These are phyloP conservation scores for Cladosporium cucumerinum DNA, from an alignment of 2,329 filamentous ascomycete genomes.

Conservation along the genomic window DNA sequence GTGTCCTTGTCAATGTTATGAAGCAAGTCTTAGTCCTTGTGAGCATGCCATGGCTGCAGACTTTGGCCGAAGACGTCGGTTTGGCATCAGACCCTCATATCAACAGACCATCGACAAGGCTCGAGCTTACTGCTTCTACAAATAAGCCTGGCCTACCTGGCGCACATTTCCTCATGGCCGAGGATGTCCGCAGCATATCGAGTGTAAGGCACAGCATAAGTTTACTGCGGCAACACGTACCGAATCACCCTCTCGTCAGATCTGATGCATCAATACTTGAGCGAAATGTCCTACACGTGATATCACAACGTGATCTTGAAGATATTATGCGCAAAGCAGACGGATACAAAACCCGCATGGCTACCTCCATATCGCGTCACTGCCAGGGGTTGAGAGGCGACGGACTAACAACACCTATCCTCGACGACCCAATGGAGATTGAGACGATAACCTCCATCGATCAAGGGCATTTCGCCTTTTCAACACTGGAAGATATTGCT, in stretches of 20 bases:
- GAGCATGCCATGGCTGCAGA: slow-evolving; percentile 29
- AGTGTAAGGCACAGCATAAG: slow-evolving; percentile 64
- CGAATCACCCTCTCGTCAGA: slow-evolving; percentile 52
- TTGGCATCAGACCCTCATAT: background rate
- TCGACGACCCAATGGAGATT: background rate
- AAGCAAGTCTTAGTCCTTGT: slow-evolving; percentile 24
- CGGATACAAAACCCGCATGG: background rate
- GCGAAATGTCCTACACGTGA: background rate
- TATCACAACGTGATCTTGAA: background rate
- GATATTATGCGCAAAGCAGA: background rate
- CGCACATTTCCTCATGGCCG: slow-evolving; percentile 67
- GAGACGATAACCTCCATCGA: background rate
- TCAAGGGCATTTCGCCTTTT: background rate
- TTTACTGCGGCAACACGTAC: slow-evolving; percentile 67
- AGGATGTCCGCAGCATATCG: slow-evolving; percentile 53
- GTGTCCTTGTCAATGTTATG: slow-evolving; percentile 19
- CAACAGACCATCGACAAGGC: background rate
- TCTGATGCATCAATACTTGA: background rate
- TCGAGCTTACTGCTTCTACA: slow-evolving; percentile 50
- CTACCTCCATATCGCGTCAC: background rate
- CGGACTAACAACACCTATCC: background rate
- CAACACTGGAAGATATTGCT: background rate
- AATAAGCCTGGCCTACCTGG: slow-evolving; percentile 31
- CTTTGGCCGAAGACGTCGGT: slow-evolving; percentile 17
- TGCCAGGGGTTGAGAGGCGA: background rate